A percentile compares a stretch with the other conserved stretches of the same genome.
These are phyloP conservation scores for Exobasidium cylindrosporum DNA, from an alignment of 1,284 basidiomycete genomes.

Conservation along the genomic window DNA sequence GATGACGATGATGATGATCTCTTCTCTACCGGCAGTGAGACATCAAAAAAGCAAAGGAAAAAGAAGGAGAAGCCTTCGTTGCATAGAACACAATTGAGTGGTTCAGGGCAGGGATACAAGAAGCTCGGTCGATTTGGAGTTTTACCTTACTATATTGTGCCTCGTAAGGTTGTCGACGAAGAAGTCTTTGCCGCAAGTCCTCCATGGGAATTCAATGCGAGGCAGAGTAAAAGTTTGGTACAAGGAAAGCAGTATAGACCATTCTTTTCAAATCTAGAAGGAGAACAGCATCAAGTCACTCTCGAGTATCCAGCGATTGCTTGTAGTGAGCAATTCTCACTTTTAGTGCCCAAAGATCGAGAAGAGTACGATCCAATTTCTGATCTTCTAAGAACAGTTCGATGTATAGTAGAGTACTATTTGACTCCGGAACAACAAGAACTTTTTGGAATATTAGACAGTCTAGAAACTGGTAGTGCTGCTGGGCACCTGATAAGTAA, in stretches of 20 bases:
- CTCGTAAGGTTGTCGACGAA: background rate
- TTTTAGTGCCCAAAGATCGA: constrained; percentile 42
- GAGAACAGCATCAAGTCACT: constrained; percentile 25
- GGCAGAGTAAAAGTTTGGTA: background rate
- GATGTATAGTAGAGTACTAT: constrained; percentile 41
- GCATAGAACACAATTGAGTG: background rate
- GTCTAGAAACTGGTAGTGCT: constrained; percentile 34
- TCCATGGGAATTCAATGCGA: background rate
- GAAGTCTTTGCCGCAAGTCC: background rate
- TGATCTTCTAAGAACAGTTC: constrained; percentile 43
- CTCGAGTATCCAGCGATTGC: constrained; percentile 42
- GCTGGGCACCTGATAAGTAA: constrained; percentile 13
- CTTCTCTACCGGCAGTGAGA: background rate
- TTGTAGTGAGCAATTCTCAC: constrained; percentile 36
- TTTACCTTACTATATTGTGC: constrained; percentile 5
- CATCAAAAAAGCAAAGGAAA: constrained; percentile 8
- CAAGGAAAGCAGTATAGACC: constrained; percentile 3
- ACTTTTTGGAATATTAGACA: constrained; percentile 44
- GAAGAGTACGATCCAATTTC: constrained; percentile 54
- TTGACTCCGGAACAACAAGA: constrained; percentile 28
- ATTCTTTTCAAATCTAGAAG: constrained; percentile 30
- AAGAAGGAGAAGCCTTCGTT: background rate
- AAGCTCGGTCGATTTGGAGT: constrained; percentile 11
- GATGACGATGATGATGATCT: constrained; percentile 10
- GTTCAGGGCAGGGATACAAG: background rate